Evolutionary conservation across 371 early-diverging fungal genomes (phyloP), one percentile per base, ranked within the genome.

Genomic region (Apophysomyces elegans): DNA sequence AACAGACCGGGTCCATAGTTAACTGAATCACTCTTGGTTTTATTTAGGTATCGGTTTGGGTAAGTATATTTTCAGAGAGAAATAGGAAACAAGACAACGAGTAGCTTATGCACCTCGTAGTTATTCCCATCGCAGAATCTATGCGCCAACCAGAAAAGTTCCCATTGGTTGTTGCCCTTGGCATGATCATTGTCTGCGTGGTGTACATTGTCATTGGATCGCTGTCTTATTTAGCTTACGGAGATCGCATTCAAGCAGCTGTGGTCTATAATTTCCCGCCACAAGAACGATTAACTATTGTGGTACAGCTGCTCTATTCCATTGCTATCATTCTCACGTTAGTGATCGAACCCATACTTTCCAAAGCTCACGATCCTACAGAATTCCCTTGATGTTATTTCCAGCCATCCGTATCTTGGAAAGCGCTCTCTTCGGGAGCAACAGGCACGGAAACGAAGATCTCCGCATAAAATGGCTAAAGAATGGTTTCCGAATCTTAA

Each of bases 351-450:
- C 13, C 1, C 5, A 56, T 12, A 21, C 14, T 56, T n/a, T 14
- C 44, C 13, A 11, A 56, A n/a, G 16, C 37, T 18, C 58, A 16
- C 38, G 50, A 35, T 16, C 58, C 32, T n/a, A 41, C 58, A 54
- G 63, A 62, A 64, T 50, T 1, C 93, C 94, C 13, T 69, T 92
- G 37, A 84, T 85, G 67, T 73, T 91, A 56, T 94, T 91, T 66
- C 93, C 94, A 4, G 88, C 90, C n/a, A 83, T 88, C 50, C 81
- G 86, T 56, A 93, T 92, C 61, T 65, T 89, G 44, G 94, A 93
- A 68, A 77, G 81, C 18, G 80, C 74, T 50, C 43, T 84, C 56
- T 84, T 85, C 63, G 59, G 67, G 13, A 67, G 66, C 32, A 66
- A 54, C 26, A 65, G 69, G 16, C 76, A 77, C 14, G 86, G 86